phyloP scores from a whole-genome alignment of 1,139 yeast species.

The Yamadazyma spencermartinsiae region DNA sequence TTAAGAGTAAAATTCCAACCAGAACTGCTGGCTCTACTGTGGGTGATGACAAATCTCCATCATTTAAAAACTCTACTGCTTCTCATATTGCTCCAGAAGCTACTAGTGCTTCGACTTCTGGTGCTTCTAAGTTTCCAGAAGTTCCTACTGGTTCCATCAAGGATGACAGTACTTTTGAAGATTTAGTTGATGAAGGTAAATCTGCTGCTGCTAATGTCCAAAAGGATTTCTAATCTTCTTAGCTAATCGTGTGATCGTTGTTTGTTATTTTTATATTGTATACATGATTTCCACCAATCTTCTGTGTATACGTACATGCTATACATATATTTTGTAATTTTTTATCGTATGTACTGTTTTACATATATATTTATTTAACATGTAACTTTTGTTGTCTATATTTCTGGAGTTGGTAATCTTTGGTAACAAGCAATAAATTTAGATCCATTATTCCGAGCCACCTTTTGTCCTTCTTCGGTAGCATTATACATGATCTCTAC shows the following conservation, averaged over 20 bases:
- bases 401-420: conserved; percentile 63
- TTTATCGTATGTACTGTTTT: conserved; percentile 1
- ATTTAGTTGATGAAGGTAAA: conserved; percentile 25
- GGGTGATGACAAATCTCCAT: conserved; percentile 37
- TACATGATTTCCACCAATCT: not conserved
- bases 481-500: conserved; percentile 84
- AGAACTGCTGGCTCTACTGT: conserved; percentile 77
- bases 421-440: conserved; percentile 88
- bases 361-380: conserved; percentile 1
- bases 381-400: conserved; percentile 7
- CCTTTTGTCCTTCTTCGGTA: conserved; percentile 98
- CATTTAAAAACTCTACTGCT: conserved; percentile 25
- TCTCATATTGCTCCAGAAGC: conserved; percentile 24
- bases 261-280: not conserved
- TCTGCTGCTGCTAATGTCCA: conserved; percentile 15
- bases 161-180: conserved; percentile 25
- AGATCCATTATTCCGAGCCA: conserved; percentile 80
- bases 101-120: conserved; percentile 23
- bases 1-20: conserved; percentile 60
- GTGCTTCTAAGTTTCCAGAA: conserved; percentile 50
- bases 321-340: not conserved
- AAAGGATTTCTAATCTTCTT: conserved; percentile 5
- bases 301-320: not conserved
- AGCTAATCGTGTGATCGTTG: not conserved
- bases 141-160: conserved; percentile 37